Base-by-base conservation (phyloP, 2,329 filamentous ascomycete species). In the Cladosporium sp. region DNA sequence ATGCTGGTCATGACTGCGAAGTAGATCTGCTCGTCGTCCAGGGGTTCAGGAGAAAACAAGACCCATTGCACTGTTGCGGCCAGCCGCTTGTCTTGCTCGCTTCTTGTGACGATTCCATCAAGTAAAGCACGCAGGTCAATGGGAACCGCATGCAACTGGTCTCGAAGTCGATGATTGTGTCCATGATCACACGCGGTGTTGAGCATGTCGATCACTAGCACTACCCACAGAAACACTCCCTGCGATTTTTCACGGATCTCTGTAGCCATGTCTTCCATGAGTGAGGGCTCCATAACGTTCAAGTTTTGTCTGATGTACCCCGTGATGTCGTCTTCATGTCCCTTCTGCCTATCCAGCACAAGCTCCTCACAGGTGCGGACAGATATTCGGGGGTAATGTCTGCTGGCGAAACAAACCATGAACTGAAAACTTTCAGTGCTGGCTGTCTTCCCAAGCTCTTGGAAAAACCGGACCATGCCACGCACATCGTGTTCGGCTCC, bases 221-320 rank as follows among this genome's bases (percentile, higher is more conserved):
- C 65, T 1, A 69, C 68, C 71, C 74, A 77, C 53, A 76, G 55
- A 42, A 77, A 75, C 4, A 77, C 59, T 0, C 72, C 70, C 1
- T 5, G 12, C 7, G 39, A 27, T 16, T 16, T 42, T 11, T 27
- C 9, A 16, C n/a, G 6, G 20, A 42, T 42, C 16, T 42, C 18
- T 12, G n/a, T 5, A 18, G 35, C 15, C 18, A 38, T 18, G 15
- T 12, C 6, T n/a, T 18, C 11, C 15, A 7, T 38, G 35, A 33
- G 32, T 15, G 4, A 4, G 3, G 4, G 38, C 4, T 41, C 18
- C 18, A 8, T 12, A 9, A 41, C 2, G 40, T 42, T 30, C 20
- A 41, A 27, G 11, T 13, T 25, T 4, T 19, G 18, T 11, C 19
- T 18, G 4, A 41, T 19, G 15, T 41, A 41, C 27, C 5, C n/a